Evolutionary conservation across 192 early-diverging fungal genomes (phyloP).

Genomic region (Backusella sp.): DNA sequence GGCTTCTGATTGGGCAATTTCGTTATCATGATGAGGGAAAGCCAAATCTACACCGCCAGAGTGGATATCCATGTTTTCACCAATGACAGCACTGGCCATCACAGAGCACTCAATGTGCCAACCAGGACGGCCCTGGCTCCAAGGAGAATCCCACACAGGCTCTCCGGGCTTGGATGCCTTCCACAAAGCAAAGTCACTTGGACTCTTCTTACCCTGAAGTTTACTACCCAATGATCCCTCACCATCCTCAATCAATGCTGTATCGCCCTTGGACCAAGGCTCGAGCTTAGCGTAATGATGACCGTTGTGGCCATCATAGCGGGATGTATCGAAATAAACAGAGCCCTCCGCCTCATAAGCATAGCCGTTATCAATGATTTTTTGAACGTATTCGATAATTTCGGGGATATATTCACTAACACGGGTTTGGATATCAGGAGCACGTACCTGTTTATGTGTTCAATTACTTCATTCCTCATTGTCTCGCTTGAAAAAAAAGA

Average conservation of each 20-base stretch:
- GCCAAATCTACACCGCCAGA: conserved; percentile 93
- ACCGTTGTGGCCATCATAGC: conserved; percentile 75
- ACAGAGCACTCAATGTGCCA: conserved; percentile 99
- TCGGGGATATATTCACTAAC: conserved; percentile 98
- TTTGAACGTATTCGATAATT: conserved; percentile 85
- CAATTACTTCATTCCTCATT: background rate
- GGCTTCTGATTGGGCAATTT: conserved; percentile 95
- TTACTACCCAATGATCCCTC: conserved; percentile 83
- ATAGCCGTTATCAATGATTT: conserved; percentile 94
- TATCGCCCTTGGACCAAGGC: conserved; percentile 84
- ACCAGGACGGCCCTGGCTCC: conserved; percentile 92
- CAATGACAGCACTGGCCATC: conserved; percentile 93
- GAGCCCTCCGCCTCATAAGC: conserved; percentile 90
- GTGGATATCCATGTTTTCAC: conserved; percentile 90
- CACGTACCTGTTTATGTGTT: conserved; percentile 49
- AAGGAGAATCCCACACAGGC: conserved; percentile 90
- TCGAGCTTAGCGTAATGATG: conserved; percentile 96
- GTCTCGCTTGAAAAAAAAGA: too few species aligned
- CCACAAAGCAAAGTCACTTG: conserved; percentile 96
- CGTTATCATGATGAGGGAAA: conserved; percentile 99
- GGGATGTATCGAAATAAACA: conserved; percentile 92
- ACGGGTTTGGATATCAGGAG: conserved; percentile 86
- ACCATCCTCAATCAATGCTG: conserved; percentile 80
- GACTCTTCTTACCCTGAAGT: conserved; percentile 62
- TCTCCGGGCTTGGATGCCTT: conserved; percentile 93